Conservation (phyloP, 1,284 basidiomycete genomes). For the Ganoderma boninense region DNA sequence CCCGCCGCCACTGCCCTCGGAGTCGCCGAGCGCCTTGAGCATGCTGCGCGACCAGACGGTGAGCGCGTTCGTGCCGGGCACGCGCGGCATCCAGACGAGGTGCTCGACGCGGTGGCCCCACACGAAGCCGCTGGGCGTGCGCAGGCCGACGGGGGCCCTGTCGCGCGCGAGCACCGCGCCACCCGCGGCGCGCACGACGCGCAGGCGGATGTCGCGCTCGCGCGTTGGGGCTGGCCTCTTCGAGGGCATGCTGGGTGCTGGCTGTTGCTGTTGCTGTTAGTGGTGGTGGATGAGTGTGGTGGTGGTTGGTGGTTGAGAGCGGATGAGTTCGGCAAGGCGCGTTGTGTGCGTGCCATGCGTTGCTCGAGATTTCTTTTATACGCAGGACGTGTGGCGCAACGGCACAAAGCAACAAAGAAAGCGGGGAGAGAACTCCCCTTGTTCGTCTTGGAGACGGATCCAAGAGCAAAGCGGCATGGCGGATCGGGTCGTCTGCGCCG, state of each 20-base stretch:
- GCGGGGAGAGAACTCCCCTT: not conserved
- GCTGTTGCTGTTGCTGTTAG: not conserved
- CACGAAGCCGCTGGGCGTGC: conserved; percentile 43
- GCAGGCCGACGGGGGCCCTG: conserved; percentile 36
- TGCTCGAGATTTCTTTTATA: too few species aligned
- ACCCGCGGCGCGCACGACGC: conserved; percentile 38
- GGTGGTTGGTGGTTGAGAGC: not conserved
- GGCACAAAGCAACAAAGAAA: not conserved
- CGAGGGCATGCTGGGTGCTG: conserved; percentile 1
- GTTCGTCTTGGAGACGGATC: not conserved
- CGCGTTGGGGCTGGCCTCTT: not conserved
- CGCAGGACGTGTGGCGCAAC: not conserved
- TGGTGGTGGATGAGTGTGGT: not conserved
- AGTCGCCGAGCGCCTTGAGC: conserved; percentile 41
- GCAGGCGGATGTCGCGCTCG: conserved; percentile 17
- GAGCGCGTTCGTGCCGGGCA: conserved; percentile 36
- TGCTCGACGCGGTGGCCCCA: conserved; percentile 45
- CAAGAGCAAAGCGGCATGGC: too few species aligned
- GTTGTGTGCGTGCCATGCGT: too few species aligned
- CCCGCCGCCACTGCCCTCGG: conserved; percentile 18
- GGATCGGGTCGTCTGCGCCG: too few species aligned
- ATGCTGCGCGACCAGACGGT: conserved; percentile 47
- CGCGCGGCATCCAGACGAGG: conserved; percentile 35
- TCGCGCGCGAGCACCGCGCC: conserved; percentile 36
- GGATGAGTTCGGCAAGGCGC: too few species aligned